Base-by-base conservation (phyloP, 192 early-diverging fungal genomes). In the Haplosporangium gracile region DNA sequence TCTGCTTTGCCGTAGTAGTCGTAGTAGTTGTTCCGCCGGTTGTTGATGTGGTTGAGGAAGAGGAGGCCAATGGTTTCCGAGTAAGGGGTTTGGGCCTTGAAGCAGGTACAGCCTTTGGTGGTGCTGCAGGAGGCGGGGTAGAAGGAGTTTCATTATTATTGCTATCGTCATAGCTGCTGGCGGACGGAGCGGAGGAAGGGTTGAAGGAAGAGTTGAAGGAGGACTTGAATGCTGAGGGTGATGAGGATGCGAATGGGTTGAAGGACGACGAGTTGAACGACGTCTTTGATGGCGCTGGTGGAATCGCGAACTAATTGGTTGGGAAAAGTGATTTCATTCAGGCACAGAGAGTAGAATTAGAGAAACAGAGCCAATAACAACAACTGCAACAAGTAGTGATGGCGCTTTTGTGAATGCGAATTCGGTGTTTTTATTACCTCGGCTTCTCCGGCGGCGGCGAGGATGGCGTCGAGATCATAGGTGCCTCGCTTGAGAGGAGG, bases 401-500 rank as follows among this genome's bases (percentile, higher is more conserved):
- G 26, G 24, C 2, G 5, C 39, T 5, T 71, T 71, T 40, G 55
- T n/a, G n/a, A 26, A 60, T 9, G 8, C 13, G 42, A 24, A 45
- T 24, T 38, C 38, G 10, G 0, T 22, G 0, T 73, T 1, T 42
- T 11, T 20, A 16, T 9, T 77, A 80, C 83, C 79, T 86, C 83
- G 24, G 78, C 78, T 42, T 80, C 68, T 43, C 73, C 83, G 13
- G 83, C 83, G 6, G 83, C 83, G 1, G 83, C 83, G 2, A 86
- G 75, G 63, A 86, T 86, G 78, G 83, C 83, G 47, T 86, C 83
- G 71, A 86, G 78, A 77, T 86, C 79, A 38, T 86, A 86, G 1
- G 83, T 69, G 70, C 83, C 83, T 45, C 83, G 75, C 71, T 80
- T 80, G 70, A 86, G 69, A 11, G 83, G 83, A 36, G 83, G 83